These are phyloP conservation scores for Fusarium nanum DNA, from an alignment of 2,329 filamentous ascomycete species.

Conservation along the genomic window DNA sequence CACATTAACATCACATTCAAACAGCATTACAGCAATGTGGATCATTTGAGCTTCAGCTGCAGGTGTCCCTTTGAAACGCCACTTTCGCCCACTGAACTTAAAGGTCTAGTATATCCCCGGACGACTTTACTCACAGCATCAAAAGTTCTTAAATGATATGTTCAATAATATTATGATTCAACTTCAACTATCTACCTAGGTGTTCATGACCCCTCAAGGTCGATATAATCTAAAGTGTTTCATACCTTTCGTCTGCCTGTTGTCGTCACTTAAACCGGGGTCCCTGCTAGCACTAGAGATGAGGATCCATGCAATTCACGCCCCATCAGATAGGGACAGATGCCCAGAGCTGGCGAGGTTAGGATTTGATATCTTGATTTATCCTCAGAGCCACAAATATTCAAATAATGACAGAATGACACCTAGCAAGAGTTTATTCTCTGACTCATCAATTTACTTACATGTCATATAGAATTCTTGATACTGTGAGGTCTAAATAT, in stretches of 20 bases:
- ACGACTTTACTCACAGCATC: neutral
- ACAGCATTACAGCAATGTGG: constrained; percentile 6
- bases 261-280: constrained; percentile 41
- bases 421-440: neutral
- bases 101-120: neutral
- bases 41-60: constrained; percentile 26
- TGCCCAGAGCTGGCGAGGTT: neutral
- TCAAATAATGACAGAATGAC: neutral
- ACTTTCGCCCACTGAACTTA: constrained; percentile 5
- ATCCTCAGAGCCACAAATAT: neutral
- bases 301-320: constrained; percentile 36
- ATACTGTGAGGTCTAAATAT: neutral
- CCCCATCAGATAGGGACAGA: constrained; percentile 32
- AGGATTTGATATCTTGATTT: neutral
- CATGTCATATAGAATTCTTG: neutral
- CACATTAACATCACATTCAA: constrained; percentile 17
- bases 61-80: constrained; percentile 16
- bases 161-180: neutral
- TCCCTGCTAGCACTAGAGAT: constrained; percentile 33
- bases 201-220: constrained; percentile 12
- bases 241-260: constrained; percentile 28
- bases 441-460: neutral
- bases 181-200: neutral
- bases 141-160: neutral
- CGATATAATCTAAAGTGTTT: constrained; percentile 23